Conservation (phyloP, 78 protist species). For the Speleostelium caveatum region DNA sequence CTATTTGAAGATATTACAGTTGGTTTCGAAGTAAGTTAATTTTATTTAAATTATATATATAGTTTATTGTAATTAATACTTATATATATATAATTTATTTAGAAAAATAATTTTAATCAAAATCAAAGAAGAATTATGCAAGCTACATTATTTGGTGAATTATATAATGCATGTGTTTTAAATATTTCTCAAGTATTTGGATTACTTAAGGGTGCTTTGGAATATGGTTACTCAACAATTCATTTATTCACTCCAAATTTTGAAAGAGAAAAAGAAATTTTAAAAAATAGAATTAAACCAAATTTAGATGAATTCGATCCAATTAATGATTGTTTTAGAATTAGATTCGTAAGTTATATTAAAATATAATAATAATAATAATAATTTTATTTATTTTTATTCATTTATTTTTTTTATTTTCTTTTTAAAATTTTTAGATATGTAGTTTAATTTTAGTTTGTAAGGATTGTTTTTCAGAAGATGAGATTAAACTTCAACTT, state of each 20-base stretch:
- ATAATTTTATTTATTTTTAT: not conserved
- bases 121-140: conserved; percentile 80
- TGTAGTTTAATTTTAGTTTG: conserved; percentile 31
- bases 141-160: conserved; percentile 76
- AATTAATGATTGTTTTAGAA: conserved; percentile 55
- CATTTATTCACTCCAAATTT: conserved; percentile 30
- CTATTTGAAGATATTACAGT: conserved; percentile 50
- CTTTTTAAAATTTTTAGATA: not conserved
- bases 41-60: no score
- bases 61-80: no score
- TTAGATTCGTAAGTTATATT: conserved; percentile 32
- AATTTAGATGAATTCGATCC: conserved; percentile 64
- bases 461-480: conserved; percentile 58
- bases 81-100: no score
- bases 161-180: conserved; percentile 77
- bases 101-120: conserved; percentile 31
- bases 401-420: not conserved
- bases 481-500: conserved; percentile 22
- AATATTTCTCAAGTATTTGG: conserved; percentile 37
- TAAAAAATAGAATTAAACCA: conserved; percentile 27
- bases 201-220: conserved; percentile 30
- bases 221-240: conserved; percentile 28
- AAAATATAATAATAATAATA: not conserved
- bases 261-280: conserved; percentile 26
- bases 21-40: no score